Base-by-base conservation (phyloP, 768 basidiomycete species). In the Termitomyces bulborhizus region DNA sequence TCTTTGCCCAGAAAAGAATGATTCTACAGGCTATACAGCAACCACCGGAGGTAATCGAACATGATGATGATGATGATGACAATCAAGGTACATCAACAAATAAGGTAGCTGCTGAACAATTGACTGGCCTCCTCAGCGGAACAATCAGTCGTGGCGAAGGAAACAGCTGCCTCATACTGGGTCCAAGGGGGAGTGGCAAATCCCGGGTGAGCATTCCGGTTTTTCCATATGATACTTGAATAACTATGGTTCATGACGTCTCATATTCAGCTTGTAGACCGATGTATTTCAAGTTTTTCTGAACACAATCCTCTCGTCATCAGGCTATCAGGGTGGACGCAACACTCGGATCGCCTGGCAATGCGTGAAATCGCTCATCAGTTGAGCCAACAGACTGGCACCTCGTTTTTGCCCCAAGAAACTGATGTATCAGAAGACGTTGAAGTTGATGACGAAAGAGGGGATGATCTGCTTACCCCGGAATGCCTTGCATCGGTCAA, bases 361-460 rank as follows among this genome's bases (percentile, higher is more conserved):
- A 81, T 98, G 67, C 84, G 89, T 11, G 93, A 97, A 68, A 90
- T 98, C 59, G 93, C 92, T 0, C 74, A 85, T 48, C 97, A 99
- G 64, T 74, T 98, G 7, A 72, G 81, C 16, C 77, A 81, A 58
- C 88, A 93, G 69, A 92, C 90, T 0, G 88, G 84, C n/a, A 73
- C 73, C 34, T 75, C 78, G 1, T 78, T 84, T 55, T 65, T 83
- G 7, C 64, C 68, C 1, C 71, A 76, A n/a, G 66, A 69, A 3
- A 75, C 73, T 9, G 71, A 71, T 15, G 73, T 69, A 15, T 62
- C 66, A 29, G 57, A 66, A 26, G 60, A 64, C 41, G 63, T 66
- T 11, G 70, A 70, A 6, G 61, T 65, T 2, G 65, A 63, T 18
- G 62, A 69, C 36, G n/a, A 37, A 32, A 37, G 36, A 18, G 66